Evolutionary conservation across 148 eudicot species (phyloP), one percentile per base, ranked within the genome.

Genomic region (Rhododendron kiyosumense): DNA sequence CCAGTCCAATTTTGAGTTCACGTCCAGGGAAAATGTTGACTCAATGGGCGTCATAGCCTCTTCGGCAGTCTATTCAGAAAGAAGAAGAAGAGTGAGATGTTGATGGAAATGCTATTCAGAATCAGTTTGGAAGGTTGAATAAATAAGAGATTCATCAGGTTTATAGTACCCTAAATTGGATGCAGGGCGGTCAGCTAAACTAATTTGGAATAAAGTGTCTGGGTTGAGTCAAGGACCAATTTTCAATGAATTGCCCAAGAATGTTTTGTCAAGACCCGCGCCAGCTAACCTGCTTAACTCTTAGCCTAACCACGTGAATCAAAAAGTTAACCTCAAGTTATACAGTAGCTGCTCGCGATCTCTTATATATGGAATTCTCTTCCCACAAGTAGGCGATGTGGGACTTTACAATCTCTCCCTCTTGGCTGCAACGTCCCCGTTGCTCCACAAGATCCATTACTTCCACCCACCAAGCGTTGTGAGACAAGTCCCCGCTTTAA

Each of bases 31-130:
- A 93, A 96, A 96, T 10, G 98, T 96, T 84, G 96, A 96, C 86
- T 94, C 99, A 86, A 96, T 92, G 59, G 99, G 99, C n/a, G 99
- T 96, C 99, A 96, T 96, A 43, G 99, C 99, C 90, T 95, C 99
- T 90, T 96, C 93, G 88, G 99, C 98, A 86, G 98, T 96, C 99
- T 96, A 92, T 82, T 81, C 71, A 83, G 75, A 79, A 84, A 84
- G 81, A 86, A 61, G 79, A 11, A 59, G 78, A 57, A 54, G n/a
- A 51, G 71, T 83, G 69, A 71, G 78, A 79, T 78, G 45, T 57
- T 77, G 67, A 32, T 18, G 4, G 17, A 7, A 78, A 7, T 45
- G 36, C 30, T 30, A 51, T 71, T 17, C 78, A 52, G 54, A 63
- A 65, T 36, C 38, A 41, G 46, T 67, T 83, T 12, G 1, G 3